Evolutionary conservation across 23 red algal species (phyloP), one percentile per base, ranked within the genome.

Genomic region (Pyropia yezoensis): DNA sequence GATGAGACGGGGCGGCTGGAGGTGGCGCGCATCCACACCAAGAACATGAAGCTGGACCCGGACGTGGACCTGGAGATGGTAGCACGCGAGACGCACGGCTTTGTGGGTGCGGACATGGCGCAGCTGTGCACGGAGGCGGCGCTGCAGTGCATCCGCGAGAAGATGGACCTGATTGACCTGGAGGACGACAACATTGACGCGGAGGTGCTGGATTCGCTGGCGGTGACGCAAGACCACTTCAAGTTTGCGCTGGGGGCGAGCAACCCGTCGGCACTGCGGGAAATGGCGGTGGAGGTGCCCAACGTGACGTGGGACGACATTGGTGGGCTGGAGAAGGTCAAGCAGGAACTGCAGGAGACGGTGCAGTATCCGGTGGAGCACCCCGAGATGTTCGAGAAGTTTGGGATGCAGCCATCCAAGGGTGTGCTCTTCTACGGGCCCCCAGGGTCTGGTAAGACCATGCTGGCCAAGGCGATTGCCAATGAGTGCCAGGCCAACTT

Each of bases 401-500:
- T 85, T 53, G 94, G 94, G 18, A 89, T 98, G 85, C 73, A 79
- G 47, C 78, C 94, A 16, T 90, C 84, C 23, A 85, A 82, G 52
- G 94, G 94, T 59, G 94, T 98, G 15, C 67, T 98, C 23, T 90
- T 98, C 51, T 98, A 98, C 26, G 94, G 94, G 1, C 94, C 94
- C 23, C 94, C 94, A 15, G 94, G 94, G 26, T 91, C 79, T 62
- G 94, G 94, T 34, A 98, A 98, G 67, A 98, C 94, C 7, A 52
- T 98, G 8, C 85, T 98, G 39, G 94, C 94, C 16, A 98, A 98
- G 71, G 94, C 94, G 18, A 98, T 98, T 62, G 94, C 94, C 19
- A 98, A 98, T 23, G 94, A 98, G 80, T 98, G 94, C 55, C 94
- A 98, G 59, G 94, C 94, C 13, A 98, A 98, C 55, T 98, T 98